A percentile compares a stretch with the other conserved stretches of the same genome.
These are phyloP conservation scores for Trichoderma endophyticum DNA, from an alignment of 2,329 filamentous ascomycete species.

Conservation along the genomic window DNA sequence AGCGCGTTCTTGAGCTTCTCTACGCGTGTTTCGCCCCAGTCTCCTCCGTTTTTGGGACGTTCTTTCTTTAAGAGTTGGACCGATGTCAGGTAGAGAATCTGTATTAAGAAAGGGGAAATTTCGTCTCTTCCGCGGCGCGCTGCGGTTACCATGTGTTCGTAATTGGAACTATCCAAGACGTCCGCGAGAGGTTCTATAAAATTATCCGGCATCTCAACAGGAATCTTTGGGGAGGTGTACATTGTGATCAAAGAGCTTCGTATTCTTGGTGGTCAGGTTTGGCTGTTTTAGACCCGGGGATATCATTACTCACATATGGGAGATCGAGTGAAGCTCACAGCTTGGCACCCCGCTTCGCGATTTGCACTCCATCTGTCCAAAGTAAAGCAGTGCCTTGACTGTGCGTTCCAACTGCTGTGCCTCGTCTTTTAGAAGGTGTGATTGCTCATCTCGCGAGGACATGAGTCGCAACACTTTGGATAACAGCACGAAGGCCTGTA, in stretches of 20 bases:
- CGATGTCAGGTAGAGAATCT: neutral
- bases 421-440: neutral
- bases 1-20: neutral
- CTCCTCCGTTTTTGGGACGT: neutral
- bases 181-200: slow-evolving; percentile 5
- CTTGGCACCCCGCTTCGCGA: neutral
- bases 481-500: neutral
- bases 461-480: neutral
- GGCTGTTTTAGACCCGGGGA: neutral
- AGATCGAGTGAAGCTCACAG: neutral
- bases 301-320: neutral
- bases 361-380: neutral
- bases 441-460: neutral
- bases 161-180: neutral
- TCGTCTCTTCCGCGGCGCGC: neutral
- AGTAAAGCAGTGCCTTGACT: neutral
- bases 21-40: neutral
- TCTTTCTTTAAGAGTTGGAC: neutral
- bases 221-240: neutral
- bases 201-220: neutral
- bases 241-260: slow-evolving; percentile 1
- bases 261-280: neutral
- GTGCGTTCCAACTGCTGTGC: neutral
- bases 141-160: neutral
- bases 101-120: neutral